A percentile compares a stretch with the other conserved stretches of the same genome.
These are phyloP conservation scores for Colletotrichum echinochloae DNA, from an alignment of 2,329 filamentous ascomycete genomes.

Conservation along the genomic window DNA sequence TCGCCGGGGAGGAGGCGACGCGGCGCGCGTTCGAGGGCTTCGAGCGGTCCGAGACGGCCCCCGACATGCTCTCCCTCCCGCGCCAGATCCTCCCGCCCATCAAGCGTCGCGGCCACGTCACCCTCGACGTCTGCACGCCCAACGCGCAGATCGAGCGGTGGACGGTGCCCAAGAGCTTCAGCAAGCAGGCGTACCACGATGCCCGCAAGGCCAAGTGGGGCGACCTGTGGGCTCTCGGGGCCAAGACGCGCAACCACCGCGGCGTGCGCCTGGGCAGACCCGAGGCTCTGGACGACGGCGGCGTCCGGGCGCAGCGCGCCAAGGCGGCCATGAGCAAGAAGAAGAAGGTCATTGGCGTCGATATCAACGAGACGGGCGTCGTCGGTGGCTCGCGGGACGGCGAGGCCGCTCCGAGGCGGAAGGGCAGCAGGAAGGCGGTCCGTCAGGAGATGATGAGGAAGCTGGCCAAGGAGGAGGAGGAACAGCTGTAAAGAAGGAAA, in stretches of 20 bases:
- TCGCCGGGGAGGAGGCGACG: constrained; percentile 68
- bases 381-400: constrained; percentile 43
- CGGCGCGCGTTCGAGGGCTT: constrained; percentile 79
- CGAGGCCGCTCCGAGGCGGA: constrained; percentile 54
- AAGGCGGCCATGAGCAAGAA: constrained; percentile 46
- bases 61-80: constrained; percentile 77
- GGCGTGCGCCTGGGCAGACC: constrained; percentile 69
- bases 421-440: constrained; percentile 54
- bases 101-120: constrained; percentile 89
- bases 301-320: constrained; percentile 53
- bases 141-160: constrained; percentile 89
- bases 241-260: constrained; percentile 81
- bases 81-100: constrained; percentile 83
- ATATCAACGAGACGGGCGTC: constrained; percentile 48
- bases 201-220: constrained; percentile 93
- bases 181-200: constrained; percentile 87
- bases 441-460: constrained; percentile 56
- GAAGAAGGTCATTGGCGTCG: constrained; percentile 56
- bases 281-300: constrained; percentile 56
- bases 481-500: background rate
- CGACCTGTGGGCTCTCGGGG: constrained; percentile 94
- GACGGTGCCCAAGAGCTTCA: constrained; percentile 87
- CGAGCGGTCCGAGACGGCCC: constrained; percentile 60
- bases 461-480: constrained; percentile 51
- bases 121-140: constrained; percentile 91